Base-by-base conservation (phyloP, 129 eudicot species). In the Heracleum sosnowskyi region DNA sequence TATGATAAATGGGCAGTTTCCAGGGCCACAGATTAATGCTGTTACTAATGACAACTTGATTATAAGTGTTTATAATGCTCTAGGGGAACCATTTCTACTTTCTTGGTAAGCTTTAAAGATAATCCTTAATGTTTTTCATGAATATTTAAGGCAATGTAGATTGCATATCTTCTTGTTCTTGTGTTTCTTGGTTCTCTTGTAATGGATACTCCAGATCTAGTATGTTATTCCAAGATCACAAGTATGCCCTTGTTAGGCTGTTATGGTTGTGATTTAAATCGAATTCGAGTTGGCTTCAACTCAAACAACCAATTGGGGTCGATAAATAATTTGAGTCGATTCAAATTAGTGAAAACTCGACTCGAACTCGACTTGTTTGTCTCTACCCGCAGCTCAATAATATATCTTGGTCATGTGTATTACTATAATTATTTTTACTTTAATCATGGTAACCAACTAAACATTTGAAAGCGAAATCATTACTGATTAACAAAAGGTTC, bases 1-100 rank as follows among this genome's bases (percentile, higher is more conserved):
- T 73, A 69, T 96, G 97, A 96, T 96, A 76, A 96, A 96, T 82
- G 97, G 97, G 87, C 97, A 90, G 86, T 96, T 96, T 81, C 97
- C 99, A 44, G 97, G 99, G 80, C 99, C 99, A 64, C 90, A 89
- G 77, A 92, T 96, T 60, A 88, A 88, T 82, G 92, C 97, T 74
- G 95, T 96, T 42, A 96, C 99, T 44, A 96, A 96, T 83, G 99
- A 96, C 70, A 96, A 96, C 79, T 89, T 96, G 92, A 86, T 92
- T 81, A 90, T 96, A 80, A 92, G 91, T 85, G 99, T 96, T 76
- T 86, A 89, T 83, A 96, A 96, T 82, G 85, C 89, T 85, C 76
- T 96, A 76, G 83, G 78, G 28, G 99, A 96, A 85, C 99, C 99
- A 29, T 89, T 96, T 78, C 96, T 96, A 33, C 79, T 96, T 64